Percentiles rank a stretch among this genome's conserved stretches.
These are phyloP conservation scores for Schoenoplectus tabernaemontani DNA, from an alignment of 202 grass and related monocot genomes.

Conservation along the genomic window DNA sequence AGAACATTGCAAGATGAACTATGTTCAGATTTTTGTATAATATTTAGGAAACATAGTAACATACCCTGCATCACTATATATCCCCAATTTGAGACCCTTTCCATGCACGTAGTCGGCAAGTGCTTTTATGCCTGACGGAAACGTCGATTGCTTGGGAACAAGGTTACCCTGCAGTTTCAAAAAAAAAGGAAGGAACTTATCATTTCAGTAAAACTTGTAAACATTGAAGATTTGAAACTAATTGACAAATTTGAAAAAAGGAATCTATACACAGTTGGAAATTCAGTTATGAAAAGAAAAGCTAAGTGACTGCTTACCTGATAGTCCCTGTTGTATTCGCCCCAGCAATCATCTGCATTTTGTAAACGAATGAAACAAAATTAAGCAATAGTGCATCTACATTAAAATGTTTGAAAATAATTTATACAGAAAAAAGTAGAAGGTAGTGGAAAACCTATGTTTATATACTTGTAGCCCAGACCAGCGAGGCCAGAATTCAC, in stretches of 20 bases:
- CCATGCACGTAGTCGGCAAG: constrained; percentile 84
- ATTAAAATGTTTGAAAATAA: neutral
- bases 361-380: neutral
- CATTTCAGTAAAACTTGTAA: neutral
- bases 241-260: neutral
- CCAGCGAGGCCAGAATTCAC: constrained; percentile 64
- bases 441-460: constrained; percentile 42
- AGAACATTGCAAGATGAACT: neutral
- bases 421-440: neutral
- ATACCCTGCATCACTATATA: constrained; percentile 97
- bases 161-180: constrained; percentile 57
- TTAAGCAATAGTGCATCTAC: neutral
- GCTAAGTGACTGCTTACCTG: constrained; percentile 36
- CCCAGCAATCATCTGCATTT: constrained; percentile 99
- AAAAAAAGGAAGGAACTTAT: neutral
- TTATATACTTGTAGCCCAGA: constrained; percentile 73
- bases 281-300: neutral
- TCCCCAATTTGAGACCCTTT: constrained; percentile 81
- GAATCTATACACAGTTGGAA: neutral
- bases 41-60: neutral
- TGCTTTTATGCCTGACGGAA: constrained; percentile 86
- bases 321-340: constrained; percentile 54
- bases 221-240: neutral
- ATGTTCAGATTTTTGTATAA: constrained; percentile 3
- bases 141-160: constrained; percentile 47